These are phyloP conservation scores for Ogataea methylovora DNA, from an alignment of 805 yeast species.

Conservation along the genomic window DNA sequence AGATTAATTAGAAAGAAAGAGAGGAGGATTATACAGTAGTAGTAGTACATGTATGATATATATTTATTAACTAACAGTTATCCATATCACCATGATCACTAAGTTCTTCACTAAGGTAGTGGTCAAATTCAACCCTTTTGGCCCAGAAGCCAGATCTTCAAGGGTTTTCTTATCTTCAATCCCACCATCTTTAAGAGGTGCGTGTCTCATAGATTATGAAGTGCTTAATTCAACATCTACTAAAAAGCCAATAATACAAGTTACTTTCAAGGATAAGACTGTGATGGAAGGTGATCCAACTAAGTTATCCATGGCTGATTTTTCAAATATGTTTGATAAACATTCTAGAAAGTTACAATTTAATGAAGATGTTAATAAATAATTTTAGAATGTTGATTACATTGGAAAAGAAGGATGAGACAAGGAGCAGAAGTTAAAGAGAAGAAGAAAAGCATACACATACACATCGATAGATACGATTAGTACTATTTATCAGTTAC, in stretches of 20 bases:
- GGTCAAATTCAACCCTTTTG: constrained; percentile 74
- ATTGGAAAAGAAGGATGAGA: too few relatives aligned
- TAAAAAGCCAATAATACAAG: constrained; percentile 54
- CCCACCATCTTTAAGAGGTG: constrained; percentile 64
- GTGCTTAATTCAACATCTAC: constrained; percentile 40
- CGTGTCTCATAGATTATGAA: constrained; percentile 57
- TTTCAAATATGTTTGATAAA: constrained; percentile 61
- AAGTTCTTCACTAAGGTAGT: constrained; percentile 75
- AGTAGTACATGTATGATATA: too few relatives aligned
- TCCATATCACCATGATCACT: constrained; percentile 58
- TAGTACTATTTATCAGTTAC: too few relatives aligned
- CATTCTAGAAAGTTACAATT: constrained; percentile 76
- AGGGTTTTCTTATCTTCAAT: constrained; percentile 72
- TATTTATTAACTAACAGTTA: too few relatives aligned
- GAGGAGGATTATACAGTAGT: too few relatives aligned
- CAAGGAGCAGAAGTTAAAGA: too few relatives aligned
- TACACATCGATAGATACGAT: too few relatives aligned
- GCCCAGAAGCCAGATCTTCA: constrained; percentile 68
- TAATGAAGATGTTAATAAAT: constrained; percentile 53
- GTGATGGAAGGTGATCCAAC: constrained; percentile 62
- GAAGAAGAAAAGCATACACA: too few relatives aligned
- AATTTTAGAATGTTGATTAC: too few relatives aligned
- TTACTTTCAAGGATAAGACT: constrained; percentile 76
- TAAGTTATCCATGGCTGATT: constrained; percentile 45
- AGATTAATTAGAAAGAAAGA: too few relatives aligned